phyloP scores from a whole-genome alignment of 129 eudicot genomes.

The sunflower (Helianthus annuus) region HanXRQr2.0-SUNRISE NC_035444.2:83678561-83679060 shows the following conservation, averaged over 20 bases:
- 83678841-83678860: background rate
- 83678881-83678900: background rate
- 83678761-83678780: conserved; percentile 65
- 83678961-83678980: conserved; percentile 35
- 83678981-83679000: conserved; percentile 9
- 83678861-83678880: background rate
- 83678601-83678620: conserved; percentile 37
- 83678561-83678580: conserved; percentile 42
- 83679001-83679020: background rate
- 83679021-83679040: too few species aligned
- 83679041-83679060: too few species aligned
- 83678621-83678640: conserved; percentile 44
- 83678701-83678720: conserved; percentile 59
- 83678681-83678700: conserved; percentile 59
- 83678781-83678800: conserved; percentile 56
- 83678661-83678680: conserved; percentile 35
- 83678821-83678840: background rate
- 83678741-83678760: conserved; percentile 54
- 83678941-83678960: conserved; percentile 34
- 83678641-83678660: conserved; percentile 23
- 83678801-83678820: conserved; percentile 41
- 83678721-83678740: conserved; percentile 47
- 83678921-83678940: conserved; percentile 33
- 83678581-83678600: conserved; percentile 46
- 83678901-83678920: conserved; percentile 28